Percentiles rank a stretch among this genome's conserved stretches.
Conservation (phyloP, 179 eudicot species). For the Camellia oleifera region DNA sequence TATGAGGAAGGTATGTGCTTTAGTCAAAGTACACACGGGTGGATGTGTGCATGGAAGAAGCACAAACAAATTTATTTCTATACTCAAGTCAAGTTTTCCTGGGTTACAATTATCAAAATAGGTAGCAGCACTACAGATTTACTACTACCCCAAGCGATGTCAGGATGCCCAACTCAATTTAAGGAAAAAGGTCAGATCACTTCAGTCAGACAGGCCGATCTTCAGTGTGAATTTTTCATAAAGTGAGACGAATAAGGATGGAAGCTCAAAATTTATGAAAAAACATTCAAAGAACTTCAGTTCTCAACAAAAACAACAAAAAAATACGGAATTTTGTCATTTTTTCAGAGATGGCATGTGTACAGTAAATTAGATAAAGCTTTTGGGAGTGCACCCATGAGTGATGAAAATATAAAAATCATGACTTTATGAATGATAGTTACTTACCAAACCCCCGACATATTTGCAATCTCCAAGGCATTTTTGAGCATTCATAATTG, state of each 20-base stretch:
- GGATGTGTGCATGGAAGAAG: too few species aligned
- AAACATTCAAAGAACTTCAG: neutral
- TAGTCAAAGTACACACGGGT: too few species aligned
- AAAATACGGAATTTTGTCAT: neutral
- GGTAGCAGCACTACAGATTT: too few species aligned
- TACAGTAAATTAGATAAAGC: neutral
- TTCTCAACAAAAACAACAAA: neutral
- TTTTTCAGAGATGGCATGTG: neutral
- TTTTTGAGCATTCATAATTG: conserved; percentile 64
- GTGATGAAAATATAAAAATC: neutral
- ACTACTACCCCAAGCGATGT: too few species aligned
- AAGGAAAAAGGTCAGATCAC: too few species aligned
- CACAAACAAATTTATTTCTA: too few species aligned
- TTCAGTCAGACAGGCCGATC: too few species aligned
- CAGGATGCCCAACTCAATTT: too few species aligned
- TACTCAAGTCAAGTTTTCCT: too few species aligned
- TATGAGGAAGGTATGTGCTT: neutral
- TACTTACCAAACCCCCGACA: conserved; percentile 87
- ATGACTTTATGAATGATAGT: neutral
- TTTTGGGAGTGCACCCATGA: neutral
- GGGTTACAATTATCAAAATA: too few species aligned
- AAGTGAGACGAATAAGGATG: neutral
- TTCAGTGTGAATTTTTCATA: neutral
- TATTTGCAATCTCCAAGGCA: conserved; percentile 82
- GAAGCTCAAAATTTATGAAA: neutral